phyloP scores from a whole-genome alignment of 768 basidiomycete species.

The Kwoniella sp. region DNA sequence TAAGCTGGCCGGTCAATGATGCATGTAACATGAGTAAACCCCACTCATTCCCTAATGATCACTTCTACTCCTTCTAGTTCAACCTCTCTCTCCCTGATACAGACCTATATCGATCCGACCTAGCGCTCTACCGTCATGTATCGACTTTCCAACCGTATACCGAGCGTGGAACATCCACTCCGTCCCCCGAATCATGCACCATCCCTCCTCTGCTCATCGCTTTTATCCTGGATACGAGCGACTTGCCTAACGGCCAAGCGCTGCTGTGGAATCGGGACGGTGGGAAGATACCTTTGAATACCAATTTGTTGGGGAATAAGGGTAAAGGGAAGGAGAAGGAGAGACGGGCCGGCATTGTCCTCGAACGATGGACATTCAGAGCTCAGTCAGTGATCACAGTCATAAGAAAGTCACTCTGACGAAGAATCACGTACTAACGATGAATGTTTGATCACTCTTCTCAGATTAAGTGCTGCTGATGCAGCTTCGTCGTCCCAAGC shows the following conservation, averaged over 20 bases:
- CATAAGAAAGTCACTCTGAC: neutral
- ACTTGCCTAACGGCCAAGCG: slow-evolving; percentile 44
- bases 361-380: slow-evolving; percentile 53
- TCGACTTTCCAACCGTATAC: slow-evolving; percentile 36
- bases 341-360: slow-evolving; percentile 40
- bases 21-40: too few species aligned
- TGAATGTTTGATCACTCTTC: neutral
- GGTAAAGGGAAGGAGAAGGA: slow-evolving; percentile 41
- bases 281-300: slow-evolving; percentile 34
- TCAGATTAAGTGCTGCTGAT: slow-evolving; percentile 11
- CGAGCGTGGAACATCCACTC: neutral
- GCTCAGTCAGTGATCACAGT: slow-evolving; percentile 33
- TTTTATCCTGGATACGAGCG: slow-evolving; percentile 53
- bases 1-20: slow-evolving; percentile 18
- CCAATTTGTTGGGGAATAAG: slow-evolving; percentile 12
- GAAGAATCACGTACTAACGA: neutral
- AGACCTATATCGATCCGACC: slow-evolving; percentile 48
- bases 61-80: slow-evolving; percentile 36
- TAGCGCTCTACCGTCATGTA: slow-evolving; percentile 44
- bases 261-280: slow-evolving; percentile 42
- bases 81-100: slow-evolving; percentile 48
- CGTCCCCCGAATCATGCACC: slow-evolving; percentile 17
- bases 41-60: neutral
- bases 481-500: slow-evolving; percentile 30
- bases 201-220: slow-evolving; percentile 53